These are phyloP conservation scores for Arthrobotrys sinensis DNA, from an alignment of 2,329 filamentous ascomycete species.

Conservation along the genomic window DNA sequence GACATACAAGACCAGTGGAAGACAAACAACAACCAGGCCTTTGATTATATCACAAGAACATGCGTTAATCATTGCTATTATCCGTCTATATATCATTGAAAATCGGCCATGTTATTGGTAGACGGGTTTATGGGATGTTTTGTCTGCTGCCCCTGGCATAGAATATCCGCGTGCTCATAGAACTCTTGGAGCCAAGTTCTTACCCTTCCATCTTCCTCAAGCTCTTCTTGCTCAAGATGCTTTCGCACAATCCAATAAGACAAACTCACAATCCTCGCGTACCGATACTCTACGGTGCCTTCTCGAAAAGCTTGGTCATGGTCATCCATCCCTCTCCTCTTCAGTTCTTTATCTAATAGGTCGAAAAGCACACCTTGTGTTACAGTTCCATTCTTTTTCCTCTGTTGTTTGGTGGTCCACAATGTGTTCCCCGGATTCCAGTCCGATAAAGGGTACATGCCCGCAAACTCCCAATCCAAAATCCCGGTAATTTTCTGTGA, in stretches of 20 bases:
- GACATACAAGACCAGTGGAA: not conserved
- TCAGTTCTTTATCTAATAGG: conserved; percentile 31
- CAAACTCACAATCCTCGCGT: conserved; percentile 33
- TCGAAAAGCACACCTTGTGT: conserved; percentile 40
- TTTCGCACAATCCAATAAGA: conserved; percentile 52
- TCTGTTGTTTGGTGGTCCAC: conserved; percentile 39
- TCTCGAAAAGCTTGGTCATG: conserved; percentile 32
- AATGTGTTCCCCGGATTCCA: conserved; percentile 56
- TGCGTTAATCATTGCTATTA: not conserved
- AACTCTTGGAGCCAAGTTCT: conserved; percentile 39
- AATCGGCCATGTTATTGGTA: not conserved
- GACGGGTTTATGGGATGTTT: not conserved
- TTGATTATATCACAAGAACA: no score
- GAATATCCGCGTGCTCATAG: conserved; percentile 18
- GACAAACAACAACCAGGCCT: not conserved
- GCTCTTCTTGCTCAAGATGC: conserved; percentile 49
- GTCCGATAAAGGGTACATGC: conserved; percentile 63
- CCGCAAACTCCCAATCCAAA: conserved; percentile 63
- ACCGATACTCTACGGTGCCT: conserved; percentile 27
- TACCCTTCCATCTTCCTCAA: conserved; percentile 36
- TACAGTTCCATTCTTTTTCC: conserved; percentile 37
- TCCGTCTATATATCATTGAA: not conserved
- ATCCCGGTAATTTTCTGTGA: conserved; percentile 61
- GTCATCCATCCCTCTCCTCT: conserved; percentile 26
- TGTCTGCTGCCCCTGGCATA: not conserved